Conservation (phyloP, 2,329 filamentous ascomycete species). For the Chalaropsis thielavioides region DNA sequence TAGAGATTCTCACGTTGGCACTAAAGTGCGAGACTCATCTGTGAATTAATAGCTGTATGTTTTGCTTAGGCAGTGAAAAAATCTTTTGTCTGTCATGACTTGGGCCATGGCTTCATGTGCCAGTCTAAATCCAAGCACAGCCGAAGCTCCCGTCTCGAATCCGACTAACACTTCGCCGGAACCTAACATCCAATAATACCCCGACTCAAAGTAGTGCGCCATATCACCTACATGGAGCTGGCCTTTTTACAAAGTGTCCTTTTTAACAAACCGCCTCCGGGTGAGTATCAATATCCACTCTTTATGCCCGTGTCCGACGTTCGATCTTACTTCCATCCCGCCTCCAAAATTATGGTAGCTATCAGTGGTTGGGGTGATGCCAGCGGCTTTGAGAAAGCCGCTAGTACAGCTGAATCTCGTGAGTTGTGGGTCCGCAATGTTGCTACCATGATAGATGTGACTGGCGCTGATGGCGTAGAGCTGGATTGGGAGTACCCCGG, state of each 20-base stretch:
- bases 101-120: not conserved
- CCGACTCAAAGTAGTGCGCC: constrained; percentile 24
- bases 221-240: constrained; percentile 43
- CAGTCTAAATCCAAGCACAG: not conserved
- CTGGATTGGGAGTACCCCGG: constrained; percentile 53
- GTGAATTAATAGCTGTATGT: too few species aligned
- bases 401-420: constrained; percentile 36
- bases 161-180: not conserved
- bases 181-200: constrained; percentile 37
- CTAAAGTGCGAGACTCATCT: too few species aligned
- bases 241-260: constrained; percentile 41
- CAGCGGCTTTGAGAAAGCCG: constrained; percentile 44
- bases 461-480: constrained; percentile 49
- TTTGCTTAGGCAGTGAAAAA: not conserved
- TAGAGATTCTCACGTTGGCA: too few species aligned
- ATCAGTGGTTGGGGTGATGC: constrained; percentile 65
- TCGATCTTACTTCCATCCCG: constrained; percentile 30
- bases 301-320: constrained; percentile 34
- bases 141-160: not conserved
- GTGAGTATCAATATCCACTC: constrained; percentile 37
- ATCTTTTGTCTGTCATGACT: too few species aligned
- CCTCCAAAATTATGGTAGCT: constrained; percentile 52
- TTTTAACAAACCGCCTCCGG: constrained; percentile 32
- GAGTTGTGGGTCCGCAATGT: constrained; percentile 50
- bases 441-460: constrained; percentile 43